Evolutionary conservation across 306 rosid species (phyloP), one percentile per base, ranked within the genome.

Genomic region (Clitoria ternatea): DNA sequence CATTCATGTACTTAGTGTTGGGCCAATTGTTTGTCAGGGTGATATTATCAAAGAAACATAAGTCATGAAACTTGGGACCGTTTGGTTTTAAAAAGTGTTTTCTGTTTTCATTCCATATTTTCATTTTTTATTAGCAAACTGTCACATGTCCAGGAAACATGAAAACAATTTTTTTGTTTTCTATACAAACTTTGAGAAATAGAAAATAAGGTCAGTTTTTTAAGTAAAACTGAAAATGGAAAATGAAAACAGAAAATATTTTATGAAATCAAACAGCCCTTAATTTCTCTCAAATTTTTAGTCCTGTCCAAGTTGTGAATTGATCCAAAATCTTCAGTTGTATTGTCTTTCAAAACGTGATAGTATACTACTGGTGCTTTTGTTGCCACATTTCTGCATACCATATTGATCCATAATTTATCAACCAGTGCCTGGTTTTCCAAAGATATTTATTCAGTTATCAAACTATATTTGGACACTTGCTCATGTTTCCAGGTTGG

Each of bases 401-500:
- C 69, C 65, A 37, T 35, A 30, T 37, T 63, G 18, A 9, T 10
- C 10, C 22, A 57, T 0, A 47, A 24, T 56, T 61, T 19, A 68
- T 29, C 26, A 54, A 44, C 29, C 29, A 56, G 43, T 47, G 59
- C 70, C 65, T 77, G 10, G 26, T 33, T 59, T 27, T 42, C 55
- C 18, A 7, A 26, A 45, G 29, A 19, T 77, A 43, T 68, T 35
- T 70, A 30, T 69, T 61, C 61, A 7, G 24, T 47, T 45, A 62
- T 54, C 36, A 18, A 35, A n/a, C 45, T 36, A 43, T 56, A 52
- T 72, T 49, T 61, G 47, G 66, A 22, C 29, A 27, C 50, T 14
- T 10, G 53, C 68, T 65, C 40, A 19, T 74, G 44, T 44, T 74
- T 78, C 54, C 69, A 91, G 99, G 99, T 91, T 60, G 97, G 99